Conservation (phyloP, 306 rosid species). For the Begonia loranthoides region DNA sequence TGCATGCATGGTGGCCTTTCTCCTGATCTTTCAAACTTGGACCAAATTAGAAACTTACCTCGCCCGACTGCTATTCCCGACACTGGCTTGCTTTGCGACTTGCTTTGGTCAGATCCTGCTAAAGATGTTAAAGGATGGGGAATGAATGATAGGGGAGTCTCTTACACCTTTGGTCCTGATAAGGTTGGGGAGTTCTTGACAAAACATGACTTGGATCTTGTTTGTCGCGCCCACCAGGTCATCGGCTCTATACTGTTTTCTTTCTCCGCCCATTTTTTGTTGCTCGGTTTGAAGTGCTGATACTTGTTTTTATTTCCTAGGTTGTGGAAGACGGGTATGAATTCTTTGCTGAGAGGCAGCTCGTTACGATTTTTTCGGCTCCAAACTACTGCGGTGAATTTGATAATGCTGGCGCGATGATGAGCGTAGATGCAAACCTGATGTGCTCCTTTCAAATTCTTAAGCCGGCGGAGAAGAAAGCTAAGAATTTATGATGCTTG, state of each 20-base stretch:
- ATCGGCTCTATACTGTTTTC: slow-evolving; percentile 6
- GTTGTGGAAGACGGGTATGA: slow-evolving; percentile 95
- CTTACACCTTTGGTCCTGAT: slow-evolving; percentile 90
- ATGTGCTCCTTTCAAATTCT: slow-evolving; percentile 95
- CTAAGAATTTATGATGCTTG: slow-evolving; percentile 36
- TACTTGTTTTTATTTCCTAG: slow-evolving; percentile 9
- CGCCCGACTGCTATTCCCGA: slow-evolving; percentile 82
- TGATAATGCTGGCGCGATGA: slow-evolving; percentile 95
- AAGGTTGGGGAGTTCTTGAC: slow-evolving; percentile 64
- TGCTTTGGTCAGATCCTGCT: slow-evolving; percentile 94
- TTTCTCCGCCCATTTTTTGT: neutral
- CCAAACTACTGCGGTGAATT: slow-evolving; percentile 88
- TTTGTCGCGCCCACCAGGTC: slow-evolving; percentile 92
- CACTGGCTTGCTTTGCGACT: slow-evolving; percentile 83
- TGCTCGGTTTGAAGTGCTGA: slow-evolving; percentile 13
- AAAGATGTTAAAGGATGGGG: slow-evolving; percentile 94
- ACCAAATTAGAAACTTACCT: slow-evolving; percentile 54
- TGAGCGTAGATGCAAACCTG: slow-evolving; percentile 77
- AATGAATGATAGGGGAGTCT: slow-evolving; percentile 90
- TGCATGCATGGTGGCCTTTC: slow-evolving; percentile 99
- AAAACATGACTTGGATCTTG: slow-evolving; percentile 79
- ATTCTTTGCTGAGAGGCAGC: slow-evolving; percentile 81
- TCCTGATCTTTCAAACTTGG: slow-evolving; percentile 64
- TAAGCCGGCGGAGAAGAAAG: slow-evolving; percentile 72
- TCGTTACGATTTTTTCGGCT: slow-evolving; percentile 83